Percentiles rank a stretch among this genome's conserved stretches.
These are phyloP conservation scores for Picea abies DNA, from an alignment of 83 land plant species.

Conservation along the genomic window DNA sequence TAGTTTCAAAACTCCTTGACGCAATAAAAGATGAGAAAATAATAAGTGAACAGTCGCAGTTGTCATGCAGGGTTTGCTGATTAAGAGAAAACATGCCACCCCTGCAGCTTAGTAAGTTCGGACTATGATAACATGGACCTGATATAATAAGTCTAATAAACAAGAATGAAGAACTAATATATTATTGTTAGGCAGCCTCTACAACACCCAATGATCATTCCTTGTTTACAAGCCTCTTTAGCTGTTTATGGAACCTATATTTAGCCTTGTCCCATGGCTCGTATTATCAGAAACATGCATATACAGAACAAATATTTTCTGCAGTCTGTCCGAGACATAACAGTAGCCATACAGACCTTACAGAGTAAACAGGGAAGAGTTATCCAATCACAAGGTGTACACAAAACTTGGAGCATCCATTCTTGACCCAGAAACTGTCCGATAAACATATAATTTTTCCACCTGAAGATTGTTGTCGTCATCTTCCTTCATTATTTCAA, in stretches of 20 bases:
- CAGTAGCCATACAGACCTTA: neutral
- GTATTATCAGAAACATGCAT: neutral
- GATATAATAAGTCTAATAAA: neutral
- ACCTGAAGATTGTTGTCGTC: conserved; percentile 10
- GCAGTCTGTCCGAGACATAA: neutral
- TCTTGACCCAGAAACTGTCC: conserved; percentile 37
- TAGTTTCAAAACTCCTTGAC: neutral
- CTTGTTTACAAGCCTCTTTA: neutral
- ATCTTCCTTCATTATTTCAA: conserved; percentile 39
- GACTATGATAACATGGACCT: neutral
- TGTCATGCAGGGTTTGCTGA: neutral
- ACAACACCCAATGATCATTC: neutral
- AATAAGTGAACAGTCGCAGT: neutral
- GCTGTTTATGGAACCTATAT: neutral
- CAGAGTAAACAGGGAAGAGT: neutral
- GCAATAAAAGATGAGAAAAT: neutral
- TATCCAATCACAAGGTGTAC: conserved; percentile 20
- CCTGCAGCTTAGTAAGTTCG: neutral
- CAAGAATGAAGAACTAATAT: neutral
- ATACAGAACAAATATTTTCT: neutral
- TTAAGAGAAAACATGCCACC: neutral
- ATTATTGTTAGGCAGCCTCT: neutral
- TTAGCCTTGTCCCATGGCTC: conserved; percentile 4
- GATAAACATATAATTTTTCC: conserved; percentile 36
- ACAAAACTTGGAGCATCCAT: conserved; percentile 39